A percentile compares a stretch with the other conserved stretches of the same genome.
phyloP scores from a whole-genome alignment of 371 early-diverging fungal genomes.

The Polyrhizophydium stewartii region DNA sequence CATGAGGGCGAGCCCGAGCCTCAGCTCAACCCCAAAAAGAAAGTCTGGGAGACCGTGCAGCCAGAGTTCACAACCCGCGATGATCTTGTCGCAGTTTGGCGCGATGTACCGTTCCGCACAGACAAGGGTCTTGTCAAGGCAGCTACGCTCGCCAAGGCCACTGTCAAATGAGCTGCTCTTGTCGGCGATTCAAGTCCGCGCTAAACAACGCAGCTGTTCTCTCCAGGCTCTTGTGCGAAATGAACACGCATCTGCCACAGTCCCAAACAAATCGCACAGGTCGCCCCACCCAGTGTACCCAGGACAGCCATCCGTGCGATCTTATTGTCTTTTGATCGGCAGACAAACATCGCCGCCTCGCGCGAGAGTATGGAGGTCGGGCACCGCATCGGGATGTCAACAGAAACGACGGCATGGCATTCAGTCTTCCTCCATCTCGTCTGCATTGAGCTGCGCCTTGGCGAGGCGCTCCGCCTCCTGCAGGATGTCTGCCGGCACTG shows the following conservation, averaged over 20 bases:
- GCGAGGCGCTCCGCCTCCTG: constrained; percentile 83
- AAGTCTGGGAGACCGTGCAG: constrained; percentile 94
- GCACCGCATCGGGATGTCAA: no score
- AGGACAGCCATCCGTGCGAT: no score
- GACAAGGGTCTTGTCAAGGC: constrained; percentile 41
- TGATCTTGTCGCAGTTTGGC: constrained; percentile 64
- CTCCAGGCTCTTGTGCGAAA: no score
- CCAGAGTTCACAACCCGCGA: constrained; percentile 85
- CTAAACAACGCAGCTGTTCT: no score
- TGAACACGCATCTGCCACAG: no score
- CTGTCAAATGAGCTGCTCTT: constrained; percentile 39
- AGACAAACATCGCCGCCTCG: no score
- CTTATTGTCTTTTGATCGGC: no score
- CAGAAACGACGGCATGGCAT: no score
- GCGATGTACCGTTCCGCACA: constrained; percentile 37
- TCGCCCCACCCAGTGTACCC: no score
- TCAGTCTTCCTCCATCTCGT: neutral
- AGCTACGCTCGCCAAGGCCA: constrained; percentile 25
- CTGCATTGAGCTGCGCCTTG: constrained; percentile 42
- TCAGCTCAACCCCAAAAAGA: constrained; percentile 94
- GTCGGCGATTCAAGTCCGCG: no score
- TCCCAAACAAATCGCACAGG: constrained; percentile 1
- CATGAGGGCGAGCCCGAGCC: constrained; percentile 82
- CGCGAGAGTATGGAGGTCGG: no score
- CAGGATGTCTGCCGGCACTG: constrained; percentile 83